Base-by-base conservation (phyloP, 345 rosid species). In the Eucalyptus cloeziana region DNA sequence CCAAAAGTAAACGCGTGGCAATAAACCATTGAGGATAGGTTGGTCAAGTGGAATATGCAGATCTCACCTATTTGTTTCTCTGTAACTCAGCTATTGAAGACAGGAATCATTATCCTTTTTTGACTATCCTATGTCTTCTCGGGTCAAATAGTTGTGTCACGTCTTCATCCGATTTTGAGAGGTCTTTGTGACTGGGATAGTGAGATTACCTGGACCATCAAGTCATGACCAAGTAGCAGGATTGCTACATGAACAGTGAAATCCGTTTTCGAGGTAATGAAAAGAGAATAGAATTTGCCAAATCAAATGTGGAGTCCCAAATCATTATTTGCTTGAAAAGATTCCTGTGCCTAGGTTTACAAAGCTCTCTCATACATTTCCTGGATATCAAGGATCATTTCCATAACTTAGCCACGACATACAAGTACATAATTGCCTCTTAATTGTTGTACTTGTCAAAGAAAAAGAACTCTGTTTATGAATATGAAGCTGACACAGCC, bases 401-500 rank as follows among this genome's bases (percentile, higher is more conserved):
- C n/a, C n/a, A n/a, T n/a, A n/a, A n/a, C n/a, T n/a, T n/a, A n/a
- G n/a, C n/a, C n/a, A n/a, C n/a, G n/a, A n/a, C n/a, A n/a, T n/a
- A n/a, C n/a, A n/a, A n/a, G n/a, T n/a, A n/a, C n/a, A n/a, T n/a
- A n/a, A n/a, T n/a, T n/a, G n/a, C n/a, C n/a, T n/a, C n/a, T n/a
- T n/a, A n/a, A n/a, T n/a, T n/a, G n/a, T n/a, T n/a, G n/a, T n/a
- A n/a, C n/a, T n/a, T n/a, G n/a, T n/a, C n/a, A n/a, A n/a, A n/a
- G n/a, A n/a, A n/a, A 60, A 60, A 60, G n/a, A 60, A 60, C 0
- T 60, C n/a, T 11, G 67, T n/a, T n/a, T 0, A 1, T 24, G 64
- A 58, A 10, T n/a, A 58, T 11, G n/a, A 24, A 58, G n/a, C n/a
- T 25, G 3, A 58, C 2, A 10, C n/a, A 58, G 64, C 64, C 64